These are phyloP conservation scores for Karstenula rhodostoma DNA, from an alignment of 2,329 filamentous ascomycete species.

Conservation along the genomic window DNA sequence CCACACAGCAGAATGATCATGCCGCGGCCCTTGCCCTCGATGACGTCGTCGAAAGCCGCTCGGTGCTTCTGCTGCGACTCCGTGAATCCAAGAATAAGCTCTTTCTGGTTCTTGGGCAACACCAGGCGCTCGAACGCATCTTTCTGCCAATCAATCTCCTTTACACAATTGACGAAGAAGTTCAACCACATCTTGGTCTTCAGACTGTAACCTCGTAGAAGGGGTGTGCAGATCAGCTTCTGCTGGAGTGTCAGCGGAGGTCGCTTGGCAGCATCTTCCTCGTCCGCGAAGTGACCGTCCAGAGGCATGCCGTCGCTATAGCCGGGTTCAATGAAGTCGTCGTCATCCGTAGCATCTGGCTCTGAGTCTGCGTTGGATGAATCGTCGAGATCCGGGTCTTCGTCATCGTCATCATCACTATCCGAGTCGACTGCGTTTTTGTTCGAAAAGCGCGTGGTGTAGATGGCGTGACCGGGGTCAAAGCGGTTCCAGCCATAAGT, in stretches of 20 bases:
- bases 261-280: slow-evolving; percentile 26
- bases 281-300: slow-evolving; percentile 47
- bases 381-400: not conserved
- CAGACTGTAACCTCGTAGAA: slow-evolving; percentile 39
- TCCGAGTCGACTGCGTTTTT: slow-evolving; percentile 28
- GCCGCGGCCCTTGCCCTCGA: slow-evolving; percentile 60
- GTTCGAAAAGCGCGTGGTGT: slow-evolving; percentile 46
- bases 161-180: slow-evolving; percentile 39
- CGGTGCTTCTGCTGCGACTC: slow-evolving; percentile 37
- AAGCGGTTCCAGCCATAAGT: slow-evolving; percentile 61
- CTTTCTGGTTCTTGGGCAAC: slow-evolving; percentile 40
- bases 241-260: slow-evolving; percentile 33
- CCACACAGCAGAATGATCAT: slow-evolving; percentile 61
- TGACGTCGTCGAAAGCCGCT: slow-evolving; percentile 35
- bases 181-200: slow-evolving; percentile 41
- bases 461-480: slow-evolving; percentile 53
- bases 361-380: too few species aligned
- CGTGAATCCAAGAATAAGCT: slow-evolving; percentile 44
- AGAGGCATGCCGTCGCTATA: slow-evolving; percentile 30
- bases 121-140: slow-evolving; percentile 41
- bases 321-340: slow-evolving; percentile 16
- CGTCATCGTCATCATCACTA: slow-evolving; percentile 16
- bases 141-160: slow-evolving; percentile 42
- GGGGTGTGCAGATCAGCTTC: slow-evolving; percentile 37
- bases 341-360: not conserved